phyloP scores from a whole-genome alignment of 164 flowering plant genomes.

The Vitis vinifera region ASM3070453v1 NC_081811.1:4452501-4453000 shows the following conservation, averaged over 20 bases:
- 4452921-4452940: background rate
- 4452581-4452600: conserved; percentile 98
- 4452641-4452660: conserved; percentile 68
- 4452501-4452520: conserved; percentile 82
- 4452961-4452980: background rate
- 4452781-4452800: conserved; percentile 87
- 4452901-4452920: background rate
- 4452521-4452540: conserved; percentile 94
- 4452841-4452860: conserved; percentile 83
- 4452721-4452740: conserved; percentile 99
- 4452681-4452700: conserved; percentile 69
- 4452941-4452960: background rate
- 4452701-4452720: conserved; percentile 98
- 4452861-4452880: conserved; percentile 88
- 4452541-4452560: conserved; percentile 66
- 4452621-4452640: conserved; percentile 86
- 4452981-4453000: background rate
- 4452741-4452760: conserved; percentile 89
- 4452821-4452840: conserved; percentile 80
- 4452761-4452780: conserved; percentile 99
- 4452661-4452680: conserved; percentile 40
- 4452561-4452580: conserved; percentile 72
- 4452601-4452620: conserved; percentile 91
- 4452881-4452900: conserved; percentile 55
- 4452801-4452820: conserved; percentile 87